A percentile compares a stretch with the other conserved stretches of the same genome.
These are phyloP conservation scores for Cryptococcus wingfieldii DNA, from an alignment of 1,284 basidiomycete species.

Conservation along the genomic window DNA sequence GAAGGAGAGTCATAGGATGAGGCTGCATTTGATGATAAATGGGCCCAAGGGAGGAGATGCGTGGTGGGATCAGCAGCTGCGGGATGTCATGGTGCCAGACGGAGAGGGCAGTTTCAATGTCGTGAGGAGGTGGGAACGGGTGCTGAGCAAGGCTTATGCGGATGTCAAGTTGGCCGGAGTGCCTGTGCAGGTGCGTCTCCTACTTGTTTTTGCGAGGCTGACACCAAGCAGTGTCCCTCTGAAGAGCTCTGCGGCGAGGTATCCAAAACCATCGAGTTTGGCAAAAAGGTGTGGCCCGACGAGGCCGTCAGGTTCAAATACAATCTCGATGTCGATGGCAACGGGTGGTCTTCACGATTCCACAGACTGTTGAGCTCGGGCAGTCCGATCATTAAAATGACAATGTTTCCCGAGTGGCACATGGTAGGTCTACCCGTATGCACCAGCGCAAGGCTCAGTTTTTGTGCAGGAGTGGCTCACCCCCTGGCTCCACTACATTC, in stretches of 20 bases:
- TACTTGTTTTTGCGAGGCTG: background rate
- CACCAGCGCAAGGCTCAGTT: background rate
- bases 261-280: conserved; percentile 49
- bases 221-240: conserved; percentile 18
- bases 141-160: conserved; percentile 44
- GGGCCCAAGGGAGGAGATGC: conserved; percentile 43
- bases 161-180: conserved; percentile 48
- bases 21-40: conserved; percentile 48
- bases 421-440: conserved; percentile 24
- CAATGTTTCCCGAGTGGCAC: conserved; percentile 50
- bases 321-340: conserved; percentile 50
- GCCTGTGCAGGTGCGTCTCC: conserved; percentile 31
- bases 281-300: conserved; percentile 50
- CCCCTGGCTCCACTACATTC: conserved; percentile 51
- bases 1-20: conserved; percentile 48
- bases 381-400: conserved; percentile 49
- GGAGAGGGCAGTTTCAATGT: conserved; percentile 36
- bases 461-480: background rate
- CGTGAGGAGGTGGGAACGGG: conserved; percentile 28
- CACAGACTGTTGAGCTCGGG: conserved; percentile 49
- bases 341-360: conserved; percentile 49
- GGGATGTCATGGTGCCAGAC: conserved; percentile 46
- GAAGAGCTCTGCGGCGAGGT: conserved; percentile 36
- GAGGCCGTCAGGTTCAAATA: conserved; percentile 54
- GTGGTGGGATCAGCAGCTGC: conserved; percentile 30